Evolutionary conservation across 1,139 yeast genomes (phyloP), one percentile per base, ranked within the genome.

Genomic region (Candida gigantensis): DNA sequence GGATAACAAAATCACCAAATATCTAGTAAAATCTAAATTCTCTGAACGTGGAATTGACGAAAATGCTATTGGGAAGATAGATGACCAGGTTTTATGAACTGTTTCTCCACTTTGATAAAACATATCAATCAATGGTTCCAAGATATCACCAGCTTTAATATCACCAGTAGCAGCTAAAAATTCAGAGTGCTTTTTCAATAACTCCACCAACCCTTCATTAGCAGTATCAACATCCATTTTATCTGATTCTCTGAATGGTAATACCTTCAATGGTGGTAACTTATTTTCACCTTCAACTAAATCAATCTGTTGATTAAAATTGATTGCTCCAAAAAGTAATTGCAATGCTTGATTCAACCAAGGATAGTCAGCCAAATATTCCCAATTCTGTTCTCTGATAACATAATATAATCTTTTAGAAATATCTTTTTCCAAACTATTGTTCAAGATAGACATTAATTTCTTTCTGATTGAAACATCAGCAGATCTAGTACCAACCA

Each of bases 271-370:
- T 2, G 83, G 65, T 3, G 88, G 76, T 35, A 86, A 67, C 23
- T 68, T 72, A 46, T 77, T 73, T 32, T 81, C 84, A 8, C 63
- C 68, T 1, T 62, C 62, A 5, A 64, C 59, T 29, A 86, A 58
- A 21, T 57, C 60, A 20, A 85, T 49, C 6, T 54, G 60, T 37
- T 73, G 66, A 1, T 75, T 75, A 30, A 60, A 60, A 40, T 81
- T 83, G 49, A 88, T 78, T 0, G 95, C 74, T 0, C 95, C 96
- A 53, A 84, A 86, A 9, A 94, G 64, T 29, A 94, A 63, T 55
- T 92, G 97, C 26, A 88, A 67, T 0, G 96, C 98, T 59, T 92
- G 98, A 55, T 89, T 88, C 43, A 90, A 65, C 98, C 98, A 94
- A 34, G 90, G 89, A 52, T 85, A 85, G 47, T 90, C 97, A 0